These are phyloP conservation scores for Remersonia thermophila DNA, from an alignment of 2,329 filamentous ascomycete genomes.

Conservation along the genomic window DNA sequence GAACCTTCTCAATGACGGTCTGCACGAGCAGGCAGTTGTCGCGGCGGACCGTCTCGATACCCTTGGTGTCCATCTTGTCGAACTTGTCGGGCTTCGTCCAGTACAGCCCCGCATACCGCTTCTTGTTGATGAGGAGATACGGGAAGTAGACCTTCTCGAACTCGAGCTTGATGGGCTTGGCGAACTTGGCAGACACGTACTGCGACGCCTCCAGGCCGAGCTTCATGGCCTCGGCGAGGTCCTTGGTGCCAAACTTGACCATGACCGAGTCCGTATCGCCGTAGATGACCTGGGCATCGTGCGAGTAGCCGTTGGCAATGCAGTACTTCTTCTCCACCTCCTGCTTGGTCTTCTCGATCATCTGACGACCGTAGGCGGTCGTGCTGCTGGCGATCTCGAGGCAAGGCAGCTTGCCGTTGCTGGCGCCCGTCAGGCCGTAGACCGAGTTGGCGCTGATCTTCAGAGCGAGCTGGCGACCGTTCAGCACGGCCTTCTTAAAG, in stretches of 20 bases:
- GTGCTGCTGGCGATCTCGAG: conserved; percentile 92
- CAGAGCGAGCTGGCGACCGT: conserved; percentile 89
- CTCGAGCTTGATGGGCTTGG: conserved; percentile 95
- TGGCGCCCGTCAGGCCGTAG: conserved; percentile 93
- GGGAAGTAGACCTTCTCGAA: conserved; percentile 99
- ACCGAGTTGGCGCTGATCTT: conserved; percentile 97
- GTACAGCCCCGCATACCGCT: conserved; percentile 93
- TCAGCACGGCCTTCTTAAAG: conserved; percentile 95
- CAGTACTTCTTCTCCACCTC: conserved; percentile 85
- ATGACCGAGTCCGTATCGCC: conserved; percentile 99
- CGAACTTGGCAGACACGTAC: conserved; percentile 81
- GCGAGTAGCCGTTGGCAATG: conserved; percentile 85
- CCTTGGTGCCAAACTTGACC: conserved; percentile 92
- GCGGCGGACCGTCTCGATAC: conserved; percentile 93
- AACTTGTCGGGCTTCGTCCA: conserved; percentile 92
- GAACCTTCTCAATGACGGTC: conserved; percentile 91
- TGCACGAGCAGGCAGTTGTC: conserved; percentile 95
- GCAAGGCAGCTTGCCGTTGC: conserved; percentile 89
- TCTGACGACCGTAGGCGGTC: conserved; percentile 91
- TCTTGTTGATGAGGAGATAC: conserved; percentile 98
- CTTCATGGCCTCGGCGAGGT: conserved; percentile 82
- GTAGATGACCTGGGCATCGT: conserved; percentile 95
- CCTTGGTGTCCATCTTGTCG: conserved; percentile 99
- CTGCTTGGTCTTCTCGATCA: conserved; percentile 97
- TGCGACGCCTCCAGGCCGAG: conserved; percentile 85